A percentile compares a stretch with the other conserved stretches of the same genome.
Evolutionary conservation across 495 filamentous ascomycete genomes (phyloP).

Genomic region (Hypoxylon lenormandii): DNA sequence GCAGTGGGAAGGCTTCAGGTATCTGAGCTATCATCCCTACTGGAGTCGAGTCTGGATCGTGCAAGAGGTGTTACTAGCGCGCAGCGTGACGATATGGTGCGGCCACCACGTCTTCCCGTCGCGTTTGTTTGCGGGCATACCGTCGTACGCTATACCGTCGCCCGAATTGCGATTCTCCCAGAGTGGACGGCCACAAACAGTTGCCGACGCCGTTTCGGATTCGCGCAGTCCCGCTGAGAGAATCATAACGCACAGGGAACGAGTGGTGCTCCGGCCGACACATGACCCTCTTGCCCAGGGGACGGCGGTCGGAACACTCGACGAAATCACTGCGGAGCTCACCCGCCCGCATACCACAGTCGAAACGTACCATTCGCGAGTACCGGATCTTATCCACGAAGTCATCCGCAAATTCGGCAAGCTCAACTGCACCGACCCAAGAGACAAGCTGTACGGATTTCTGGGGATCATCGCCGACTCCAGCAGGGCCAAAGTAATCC

Average conservation of each 20-base stretch:
- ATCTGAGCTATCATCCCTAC: slow-evolving; percentile 33
- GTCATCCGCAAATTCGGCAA: slow-evolving; percentile 38
- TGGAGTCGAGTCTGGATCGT: slow-evolving; percentile 36
- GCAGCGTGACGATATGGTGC: slow-evolving; percentile 23
- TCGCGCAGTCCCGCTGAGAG: slow-evolving; percentile 34
- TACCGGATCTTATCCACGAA: slow-evolving; percentile 32
- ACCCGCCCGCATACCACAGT: slow-evolving; percentile 12
- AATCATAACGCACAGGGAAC: slow-evolving; percentile 29
- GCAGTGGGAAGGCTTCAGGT: slow-evolving; percentile 33
- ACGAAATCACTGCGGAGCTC: slow-evolving; percentile 13
- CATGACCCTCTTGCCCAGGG: slow-evolving; percentile 26
- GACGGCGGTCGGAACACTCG: slow-evolving; percentile 16
- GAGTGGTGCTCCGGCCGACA: slow-evolving; percentile 6
- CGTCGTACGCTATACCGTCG: background rate
- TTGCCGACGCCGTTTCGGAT: slow-evolving; percentile 4
- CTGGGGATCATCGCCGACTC: slow-evolving; percentile 42
- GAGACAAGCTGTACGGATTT: slow-evolving; percentile 45
- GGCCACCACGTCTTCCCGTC: slow-evolving; percentile 25
- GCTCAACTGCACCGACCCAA: slow-evolving; percentile 40
- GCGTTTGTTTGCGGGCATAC: slow-evolving; percentile 13
- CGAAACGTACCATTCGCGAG: slow-evolving; percentile 30
- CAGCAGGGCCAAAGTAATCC: slow-evolving; percentile 28
- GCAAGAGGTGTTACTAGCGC: slow-evolving; percentile 30
- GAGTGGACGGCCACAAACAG: slow-evolving; percentile 1
- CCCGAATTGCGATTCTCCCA: background rate